These are phyloP conservation scores for Syncephalastrum monosporum DNA, from an alignment of 371 early-diverging fungal genomes.

Conservation along the genomic window DNA sequence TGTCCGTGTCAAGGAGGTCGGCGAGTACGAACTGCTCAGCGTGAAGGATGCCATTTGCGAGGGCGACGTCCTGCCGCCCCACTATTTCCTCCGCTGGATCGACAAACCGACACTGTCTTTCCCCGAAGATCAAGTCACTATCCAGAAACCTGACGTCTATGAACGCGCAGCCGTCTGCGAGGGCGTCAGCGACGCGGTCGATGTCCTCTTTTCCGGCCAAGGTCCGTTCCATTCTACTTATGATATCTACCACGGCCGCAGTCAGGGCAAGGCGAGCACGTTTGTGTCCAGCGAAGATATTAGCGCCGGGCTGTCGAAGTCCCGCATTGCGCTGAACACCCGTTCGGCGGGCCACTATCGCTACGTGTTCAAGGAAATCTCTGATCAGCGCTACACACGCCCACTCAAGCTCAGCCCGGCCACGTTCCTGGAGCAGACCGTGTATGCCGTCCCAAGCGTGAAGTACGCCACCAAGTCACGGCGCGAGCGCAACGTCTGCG, in stretches of 20 bases:
- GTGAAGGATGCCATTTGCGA: slow-evolving; percentile 48
- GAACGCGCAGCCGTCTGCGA: slow-evolving; percentile 47
- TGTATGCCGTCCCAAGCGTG: slow-evolving; percentile 41
- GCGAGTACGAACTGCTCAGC: slow-evolving; percentile 40
- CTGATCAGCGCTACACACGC: slow-evolving; percentile 45
- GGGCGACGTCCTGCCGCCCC: slow-evolving; percentile 40
- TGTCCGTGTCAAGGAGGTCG: slow-evolving; percentile 31
- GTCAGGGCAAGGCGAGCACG: slow-evolving; percentile 9
- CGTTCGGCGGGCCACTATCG: slow-evolving; percentile 34
- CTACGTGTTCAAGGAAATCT: slow-evolving; percentile 42
- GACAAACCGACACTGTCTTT: slow-evolving; percentile 42
- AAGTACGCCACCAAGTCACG: slow-evolving; percentile 21
- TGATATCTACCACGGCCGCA: slow-evolving; percentile 16
- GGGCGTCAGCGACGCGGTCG: slow-evolving; percentile 37
- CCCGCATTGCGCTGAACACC: slow-evolving; percentile 39
- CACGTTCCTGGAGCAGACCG: slow-evolving; percentile 38
- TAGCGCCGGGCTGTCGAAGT: slow-evolving; percentile 28
- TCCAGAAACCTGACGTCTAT: slow-evolving; percentile 20
- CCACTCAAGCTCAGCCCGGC: slow-evolving; percentile 23
- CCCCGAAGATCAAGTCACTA: slow-evolving; percentile 22
- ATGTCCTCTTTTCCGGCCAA: slow-evolving; percentile 34
- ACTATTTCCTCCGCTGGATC: slow-evolving; percentile 33
- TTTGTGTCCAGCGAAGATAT: slow-evolving; percentile 30
- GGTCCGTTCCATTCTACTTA: slow-evolving; percentile 40
- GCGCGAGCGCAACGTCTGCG: slow-evolving; percentile 37